Evolutionary conservation across 768 basidiomycete genomes (phyloP), one percentile per base, ranked within the genome.

Genomic region (Collybiopsis luxurians): DNA sequence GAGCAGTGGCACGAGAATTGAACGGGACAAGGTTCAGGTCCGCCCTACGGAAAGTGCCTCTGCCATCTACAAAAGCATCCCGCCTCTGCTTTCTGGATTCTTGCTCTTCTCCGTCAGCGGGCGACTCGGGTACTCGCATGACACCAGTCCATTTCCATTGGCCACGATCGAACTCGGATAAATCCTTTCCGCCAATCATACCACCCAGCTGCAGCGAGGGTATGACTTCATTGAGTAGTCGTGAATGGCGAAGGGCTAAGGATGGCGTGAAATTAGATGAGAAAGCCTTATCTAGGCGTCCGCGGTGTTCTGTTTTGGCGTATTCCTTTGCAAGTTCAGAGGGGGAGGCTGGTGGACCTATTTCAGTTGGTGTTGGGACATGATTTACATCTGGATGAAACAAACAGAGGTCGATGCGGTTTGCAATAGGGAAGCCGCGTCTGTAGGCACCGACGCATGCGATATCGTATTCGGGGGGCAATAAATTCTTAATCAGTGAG

Each of bases 101-200:
- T 24, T 19, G n/a, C 12, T 2, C 45, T 24, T 57, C 44, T 27
- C 40, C 55, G 11, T 67, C 64, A 11, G 57, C 52, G 46, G 15
- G 11, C 38, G 5, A 21, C 38, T 53, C 1, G 4, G 77, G 78
- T 19, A 76, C 34, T 27, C 74, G 61, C 19, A 76, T 63, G 2
- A 81, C 54, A 24, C 78, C 79, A 21, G 69, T 63, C 77, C 77
- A 80, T 54, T 68, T 71, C 31, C 61, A 61, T 1, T 63, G 12
- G 15, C 71, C 66, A 1, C 48, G 43, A 10, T 61, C 15, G 23
- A 75, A 52, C 2, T 67, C 63, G 4, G 30, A 3, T 61, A 61
- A 34, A 13, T 34, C 31, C 31, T 34, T 5, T 34, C 31, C 31
- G 2, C 64, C 72, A 15, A 79, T 53, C 1, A 80, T 56, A 1